Evolutionary conservation across 164 flowering plant species (phyloP).

Genomic region (Magnolia kwangsiensis): DNA sequence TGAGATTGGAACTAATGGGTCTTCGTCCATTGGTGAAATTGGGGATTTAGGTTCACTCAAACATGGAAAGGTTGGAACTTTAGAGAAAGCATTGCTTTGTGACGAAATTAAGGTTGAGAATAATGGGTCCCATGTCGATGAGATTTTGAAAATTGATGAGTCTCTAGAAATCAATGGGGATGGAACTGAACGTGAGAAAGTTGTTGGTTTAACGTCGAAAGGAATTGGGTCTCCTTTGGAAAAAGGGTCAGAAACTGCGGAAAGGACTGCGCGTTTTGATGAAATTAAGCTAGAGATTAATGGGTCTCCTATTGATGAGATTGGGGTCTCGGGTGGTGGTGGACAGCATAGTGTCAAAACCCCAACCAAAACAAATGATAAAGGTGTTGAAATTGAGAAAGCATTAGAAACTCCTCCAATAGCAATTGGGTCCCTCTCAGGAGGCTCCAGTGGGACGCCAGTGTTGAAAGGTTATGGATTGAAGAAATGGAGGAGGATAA

Average conservation of each 20-base stretch:
- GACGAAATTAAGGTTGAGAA: not conserved
- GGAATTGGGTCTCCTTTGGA: not conserved
- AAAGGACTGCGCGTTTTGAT: not conserved
- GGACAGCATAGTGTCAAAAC: not conserved
- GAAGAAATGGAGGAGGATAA: conserved; percentile 82
- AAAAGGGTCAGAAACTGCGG: not conserved
- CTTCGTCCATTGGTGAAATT: not conserved
- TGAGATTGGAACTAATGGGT: not conserved
- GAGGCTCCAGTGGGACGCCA: conserved; percentile 19
- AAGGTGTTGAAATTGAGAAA: conserved; percentile 14
- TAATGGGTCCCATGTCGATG: conserved; percentile 6
- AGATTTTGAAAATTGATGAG: not conserved
- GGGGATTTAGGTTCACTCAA: too few relatives aligned
- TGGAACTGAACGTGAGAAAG: not conserved
- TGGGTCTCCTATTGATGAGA: not conserved
- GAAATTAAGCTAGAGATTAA: not conserved
- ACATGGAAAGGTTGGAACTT: too few relatives aligned
- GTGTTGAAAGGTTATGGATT: conserved; percentile 62
- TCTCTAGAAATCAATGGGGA: not conserved
- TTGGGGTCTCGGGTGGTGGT: not conserved
- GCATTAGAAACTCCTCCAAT: conserved; percentile 13
- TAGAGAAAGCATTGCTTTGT: too few relatives aligned
- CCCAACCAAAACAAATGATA: not conserved
- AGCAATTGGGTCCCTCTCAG: conserved; percentile 17
- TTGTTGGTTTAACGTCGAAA: not conserved